Percentiles rank a stretch among this genome's conserved stretches.
Conservation (phyloP, 169 alveolate species). For the Eimeria necatrix region DNA sequence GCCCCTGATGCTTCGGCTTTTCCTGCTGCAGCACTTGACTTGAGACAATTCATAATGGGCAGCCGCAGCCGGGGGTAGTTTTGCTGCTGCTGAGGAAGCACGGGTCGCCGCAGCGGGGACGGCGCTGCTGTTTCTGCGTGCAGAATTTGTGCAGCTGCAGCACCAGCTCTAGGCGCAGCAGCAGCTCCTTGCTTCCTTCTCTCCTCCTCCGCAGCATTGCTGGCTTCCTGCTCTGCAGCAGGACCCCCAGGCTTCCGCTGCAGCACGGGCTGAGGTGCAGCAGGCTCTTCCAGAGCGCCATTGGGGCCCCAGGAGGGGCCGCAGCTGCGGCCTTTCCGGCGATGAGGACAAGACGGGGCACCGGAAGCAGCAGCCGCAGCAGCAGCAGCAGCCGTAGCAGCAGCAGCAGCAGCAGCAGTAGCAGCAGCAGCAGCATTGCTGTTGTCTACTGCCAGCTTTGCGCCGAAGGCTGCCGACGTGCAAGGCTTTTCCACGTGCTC, state of each 20-base stretch:
- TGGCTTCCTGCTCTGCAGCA: neutral
- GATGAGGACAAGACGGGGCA: neutral
- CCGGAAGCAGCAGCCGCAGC: neutral
- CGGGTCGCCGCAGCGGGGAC: neutral
- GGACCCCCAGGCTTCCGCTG: slow-evolving; percentile 1
- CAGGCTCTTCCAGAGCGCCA: neutral
- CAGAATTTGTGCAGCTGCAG: neutral
- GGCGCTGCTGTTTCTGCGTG: slow-evolving; percentile 39
- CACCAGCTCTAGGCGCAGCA: neutral
- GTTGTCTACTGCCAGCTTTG: neutral
- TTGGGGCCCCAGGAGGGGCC: slow-evolving; percentile 34
- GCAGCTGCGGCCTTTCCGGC: slow-evolving; percentile 4
- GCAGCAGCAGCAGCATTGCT: slow-evolving; percentile 8
- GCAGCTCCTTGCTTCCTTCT: slow-evolving; percentile 1
- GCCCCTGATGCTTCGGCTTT: neutral
- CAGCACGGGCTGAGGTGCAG: slow-evolving; percentile 65
- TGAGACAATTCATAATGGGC: slow-evolving; percentile 28
- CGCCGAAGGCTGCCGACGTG: neutral
- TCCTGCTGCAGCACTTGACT: neutral
- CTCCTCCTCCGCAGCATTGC: neutral
- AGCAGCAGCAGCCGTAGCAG: slow-evolving; percentile 29
- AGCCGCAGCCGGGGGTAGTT: slow-evolving; percentile 14
- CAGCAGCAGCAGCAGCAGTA: slow-evolving; percentile 5
- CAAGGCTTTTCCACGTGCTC: neutral
- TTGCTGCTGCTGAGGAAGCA: slow-evolving; percentile 39